Evolutionary conservation across 1,284 basidiomycete genomes (phyloP).

Genomic region (Coniferiporia sulphurascens): DNA sequence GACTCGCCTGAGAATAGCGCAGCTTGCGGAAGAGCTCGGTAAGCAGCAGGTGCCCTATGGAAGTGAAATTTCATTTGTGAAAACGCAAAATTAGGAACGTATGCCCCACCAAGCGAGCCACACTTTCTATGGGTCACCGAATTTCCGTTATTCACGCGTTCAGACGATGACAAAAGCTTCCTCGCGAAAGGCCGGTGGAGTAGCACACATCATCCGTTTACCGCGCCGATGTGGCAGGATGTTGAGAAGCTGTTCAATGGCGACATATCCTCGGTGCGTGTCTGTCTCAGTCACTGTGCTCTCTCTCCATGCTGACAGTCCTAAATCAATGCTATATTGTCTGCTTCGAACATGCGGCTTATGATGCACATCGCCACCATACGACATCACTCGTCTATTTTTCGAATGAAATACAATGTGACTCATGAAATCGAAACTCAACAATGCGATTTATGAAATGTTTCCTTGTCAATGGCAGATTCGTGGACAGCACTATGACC

Average conservation of each 20-base stretch:
- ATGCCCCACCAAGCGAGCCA: constrained; percentile 52
- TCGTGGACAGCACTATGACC: constrained; percentile 94
- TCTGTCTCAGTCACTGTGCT: background rate
- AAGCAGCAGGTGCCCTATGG: constrained; percentile 25
- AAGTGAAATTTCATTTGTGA: constrained; percentile 1
- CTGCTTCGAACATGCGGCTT: background rate
- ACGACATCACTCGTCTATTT: background rate
- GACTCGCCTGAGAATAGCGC: constrained; percentile 63
- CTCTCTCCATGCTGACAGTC: constrained; percentile 7
- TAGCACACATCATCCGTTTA: constrained; percentile 93
- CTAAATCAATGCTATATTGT: background rate
- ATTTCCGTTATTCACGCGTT: constrained; percentile 89
- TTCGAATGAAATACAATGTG: background rate
- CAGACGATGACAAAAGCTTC: constrained; percentile 84
- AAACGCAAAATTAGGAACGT: constrained; percentile 38
- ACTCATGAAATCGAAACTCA: background rate
- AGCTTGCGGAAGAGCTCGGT: constrained; percentile 60
- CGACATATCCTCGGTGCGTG: constrained; percentile 55
- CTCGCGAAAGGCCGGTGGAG: constrained; percentile 84
- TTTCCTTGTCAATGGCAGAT: constrained; percentile 43
- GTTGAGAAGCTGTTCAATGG: constrained; percentile 69
- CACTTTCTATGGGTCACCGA: constrained; percentile 94
- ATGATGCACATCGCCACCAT: background rate
- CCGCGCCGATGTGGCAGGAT: constrained; percentile 91
- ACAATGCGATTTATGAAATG: background rate